Evolutionary conservation across 2,329 filamentous ascomycete genomes (phyloP).

Genomic region (Tolypocladium paradoxum): DNA sequence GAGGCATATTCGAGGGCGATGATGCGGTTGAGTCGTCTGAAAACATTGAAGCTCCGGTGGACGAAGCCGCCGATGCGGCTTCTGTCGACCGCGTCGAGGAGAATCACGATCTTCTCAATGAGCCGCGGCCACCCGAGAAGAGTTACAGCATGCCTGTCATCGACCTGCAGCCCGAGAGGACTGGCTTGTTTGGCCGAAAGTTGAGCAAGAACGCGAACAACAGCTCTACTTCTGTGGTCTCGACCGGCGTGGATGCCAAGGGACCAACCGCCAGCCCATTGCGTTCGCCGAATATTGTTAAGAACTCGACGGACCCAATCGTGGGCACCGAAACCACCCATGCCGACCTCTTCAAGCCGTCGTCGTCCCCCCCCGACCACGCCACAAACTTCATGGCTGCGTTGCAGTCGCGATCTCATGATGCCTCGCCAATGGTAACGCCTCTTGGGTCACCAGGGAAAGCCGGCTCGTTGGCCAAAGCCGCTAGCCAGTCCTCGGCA

Average conservation of each 20-base stretch:
- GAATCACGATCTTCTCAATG: constrained; percentile 22
- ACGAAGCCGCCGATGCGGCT: constrained; percentile 34
- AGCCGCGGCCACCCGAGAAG: constrained; percentile 42
- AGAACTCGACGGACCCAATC: constrained; percentile 48
- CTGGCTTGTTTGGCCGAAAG: constrained; percentile 41
- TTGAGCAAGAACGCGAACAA: constrained; percentile 24
- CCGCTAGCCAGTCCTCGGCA: constrained; percentile 37
- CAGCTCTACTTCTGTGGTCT: constrained; percentile 27
- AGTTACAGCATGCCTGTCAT: constrained; percentile 37
- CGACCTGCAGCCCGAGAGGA: constrained; percentile 23
- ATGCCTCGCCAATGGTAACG: constrained; percentile 39
- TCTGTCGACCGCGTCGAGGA: constrained; percentile 36
- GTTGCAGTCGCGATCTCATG: constrained; percentile 50
- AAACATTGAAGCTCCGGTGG: constrained; percentile 9
- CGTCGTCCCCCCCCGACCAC: constrained; percentile 44
- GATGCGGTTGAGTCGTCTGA: constrained; percentile 26
- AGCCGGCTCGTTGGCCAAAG: constrained; percentile 25
- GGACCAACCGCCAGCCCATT: constrained; percentile 22
- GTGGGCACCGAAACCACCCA: constrained; percentile 58
- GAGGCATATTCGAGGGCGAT: constrained; percentile 65
- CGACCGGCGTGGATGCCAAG: constrained; percentile 38
- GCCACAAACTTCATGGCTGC: constrained; percentile 58
- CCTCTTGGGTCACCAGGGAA: constrained; percentile 23
- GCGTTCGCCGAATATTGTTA: constrained; percentile 23
- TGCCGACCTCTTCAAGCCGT: constrained; percentile 51